Base-by-base conservation (phyloP, 805 yeast genomes). In the Yarrowia divulgata region DNA sequence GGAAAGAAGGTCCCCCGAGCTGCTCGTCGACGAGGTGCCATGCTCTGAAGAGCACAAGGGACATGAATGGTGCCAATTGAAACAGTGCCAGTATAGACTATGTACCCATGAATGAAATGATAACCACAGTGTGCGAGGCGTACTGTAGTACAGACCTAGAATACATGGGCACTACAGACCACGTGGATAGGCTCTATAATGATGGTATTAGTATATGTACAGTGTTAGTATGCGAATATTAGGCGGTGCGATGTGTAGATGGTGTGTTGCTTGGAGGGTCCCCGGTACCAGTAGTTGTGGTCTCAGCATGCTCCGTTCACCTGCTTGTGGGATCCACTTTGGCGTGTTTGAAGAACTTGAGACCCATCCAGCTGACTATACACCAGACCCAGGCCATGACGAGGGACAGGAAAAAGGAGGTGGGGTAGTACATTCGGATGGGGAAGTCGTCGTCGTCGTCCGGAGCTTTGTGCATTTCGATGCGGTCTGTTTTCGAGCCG, bases 261-360 rank as follows among this genome's bases (percentile, higher is more conserved):
- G 40, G 57, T 35, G 43, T 37, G 16, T n/a, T 29, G 13, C 16
- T 14, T 40, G n/a, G n/a, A n/a, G n/a, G n/a, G n/a, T n/a, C n/a
- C n/a, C n/a, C n/a, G n/a, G 43, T 40, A n/a, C 18, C 18, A 10
- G 45, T 13, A 39, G 12, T 42, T 42, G 5, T 18, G 9, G 9
- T 12, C 6, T 42, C 10, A 42, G 5, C 16, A 8, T 7, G 12
- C 16, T 2, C 23, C 18, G 34, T 7, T 50, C 55, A 54, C 19
- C 60, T 37, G 12, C 46, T 19, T 6, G 39, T 48, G 16, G 68
- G 68, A 23, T 39, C 84, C 8, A 92, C 92, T 73, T 87, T 89
- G 29, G 95, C 89, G 75, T 91, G 95, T 69, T 92, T 81, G 78
- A 91, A 91, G 69, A 90, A 79, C 77, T 91, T 91, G 84, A 90